Base-by-base conservation (phyloP, 306 rosid species). In the Carpinus viminea region DNA sequence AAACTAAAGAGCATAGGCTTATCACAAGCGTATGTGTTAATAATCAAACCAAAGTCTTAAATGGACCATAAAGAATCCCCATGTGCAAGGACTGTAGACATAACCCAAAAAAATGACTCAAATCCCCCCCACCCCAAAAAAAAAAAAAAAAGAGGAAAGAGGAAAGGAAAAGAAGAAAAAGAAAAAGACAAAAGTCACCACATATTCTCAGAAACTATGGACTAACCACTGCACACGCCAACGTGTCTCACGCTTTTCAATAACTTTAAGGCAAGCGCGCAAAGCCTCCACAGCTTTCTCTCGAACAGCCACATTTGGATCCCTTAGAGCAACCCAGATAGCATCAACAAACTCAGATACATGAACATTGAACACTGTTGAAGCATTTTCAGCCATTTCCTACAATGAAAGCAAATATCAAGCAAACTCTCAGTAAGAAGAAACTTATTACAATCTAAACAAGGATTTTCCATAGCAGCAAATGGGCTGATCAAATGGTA, bases 381-480 rank as follows among this genome's bases (percentile, higher is more conserved):
- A 95, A 86, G 98, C 99, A 84, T 93, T 91, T 88, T 95, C 99
- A 24, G 99, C 99, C 99, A 95, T 95, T 89, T 95, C 99, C 99
- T 95, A 78, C 82, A 61, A 64, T 54, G 76, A 57, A 47, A 78
- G 86, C 72, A 81, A 82, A 69, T n/a, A 79, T 6, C 43, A 64
- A 5, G 47, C 64, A 79, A 9, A 66, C 34, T n/a, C 45, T 65
- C n/a, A 24, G 74, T 7, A 74, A 70, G 21, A 31, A 38, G 31
- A 21, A 74, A 68, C 43, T 13, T 59, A 55, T 66, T 69, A 71
- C 72, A 31, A 52, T 70, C 56, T 36, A 21, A 80, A 54, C 51
- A 62, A 74, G 50, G 76, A 79, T n/a, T 26, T 26, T 38, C 28
- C 24, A 66, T 38, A 9, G 72, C 26, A 4, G 41, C 10, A 38